A percentile compares a stretch with the other conserved stretches of the same genome.
Evolutionary conservation across 208 protist species (phyloP).

Genomic region (Leishmania turanica): DNA sequence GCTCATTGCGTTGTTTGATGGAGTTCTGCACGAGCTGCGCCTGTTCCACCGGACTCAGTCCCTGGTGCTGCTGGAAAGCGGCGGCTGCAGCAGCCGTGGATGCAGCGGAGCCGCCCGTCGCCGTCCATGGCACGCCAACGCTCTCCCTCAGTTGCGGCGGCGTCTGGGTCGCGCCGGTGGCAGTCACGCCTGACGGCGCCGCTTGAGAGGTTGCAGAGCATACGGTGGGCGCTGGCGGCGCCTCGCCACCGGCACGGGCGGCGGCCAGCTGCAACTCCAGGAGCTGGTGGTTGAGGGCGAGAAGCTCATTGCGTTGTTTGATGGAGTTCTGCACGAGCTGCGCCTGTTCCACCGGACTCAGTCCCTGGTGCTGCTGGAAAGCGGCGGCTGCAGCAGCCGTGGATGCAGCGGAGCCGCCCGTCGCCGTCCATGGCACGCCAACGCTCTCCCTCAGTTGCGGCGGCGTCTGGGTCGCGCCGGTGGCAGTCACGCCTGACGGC

Average conservation of each 20-base stretch:
- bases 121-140: conserved; percentile 16
- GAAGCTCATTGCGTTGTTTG: conserved; percentile 71
- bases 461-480: neutral
- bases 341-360: conserved; percentile 64
- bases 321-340: conserved; percentile 64
- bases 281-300: conserved; percentile 69
- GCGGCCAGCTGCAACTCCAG: conserved; percentile 64
- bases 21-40: conserved; percentile 58
- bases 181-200: neutral
- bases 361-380: conserved; percentile 31
- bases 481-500: neutral
- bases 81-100: neutral
- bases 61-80: conserved; percentile 26
- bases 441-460: neutral
- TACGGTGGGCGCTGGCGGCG: neutral
- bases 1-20: conserved; percentile 73
- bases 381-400: neutral
- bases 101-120: neutral
- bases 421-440: conserved; percentile 14
- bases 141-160: neutral
- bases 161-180: neutral
- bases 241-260: conserved; percentile 26
- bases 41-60: conserved; percentile 63
- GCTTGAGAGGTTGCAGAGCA: neutral
- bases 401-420: neutral